Evolutionary conservation across 371 early-diverging fungal species (phyloP).

Genomic region (Apophysomyces trapeziformis): DNA sequence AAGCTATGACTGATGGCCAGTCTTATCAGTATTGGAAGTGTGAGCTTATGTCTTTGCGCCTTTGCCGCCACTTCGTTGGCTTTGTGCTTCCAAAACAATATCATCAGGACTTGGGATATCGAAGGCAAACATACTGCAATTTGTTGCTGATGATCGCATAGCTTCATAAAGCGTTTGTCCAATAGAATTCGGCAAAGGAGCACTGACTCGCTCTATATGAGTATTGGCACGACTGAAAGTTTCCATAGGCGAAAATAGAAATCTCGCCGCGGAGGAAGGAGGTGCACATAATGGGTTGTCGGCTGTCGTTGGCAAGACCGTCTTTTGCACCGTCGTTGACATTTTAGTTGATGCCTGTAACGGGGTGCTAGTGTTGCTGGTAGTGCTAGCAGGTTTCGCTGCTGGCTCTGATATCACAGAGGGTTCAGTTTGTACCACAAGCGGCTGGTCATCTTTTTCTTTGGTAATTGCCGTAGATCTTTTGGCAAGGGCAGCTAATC

Average conservation of each 20-base stretch:
- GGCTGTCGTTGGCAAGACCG: background rate
- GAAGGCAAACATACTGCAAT: slow-evolving; percentile 62
- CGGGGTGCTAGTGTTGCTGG: background rate
- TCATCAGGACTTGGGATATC: slow-evolving; percentile 87
- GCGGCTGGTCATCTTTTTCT: slow-evolving; percentile 2
- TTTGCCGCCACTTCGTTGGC: slow-evolving; percentile 37
- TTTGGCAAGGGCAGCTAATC: slow-evolving; percentile 2
- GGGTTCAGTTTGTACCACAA: background rate
- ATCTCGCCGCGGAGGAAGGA: slow-evolving; percentile 54
- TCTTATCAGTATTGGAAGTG: too few relatives aligned
- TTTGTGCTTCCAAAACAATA: slow-evolving; percentile 67
- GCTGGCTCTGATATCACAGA: background rate
- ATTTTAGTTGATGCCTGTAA: too few relatives aligned
- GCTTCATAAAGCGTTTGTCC: slow-evolving; percentile 34
- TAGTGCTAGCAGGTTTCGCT: background rate
- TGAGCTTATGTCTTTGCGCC: background rate
- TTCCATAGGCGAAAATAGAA: slow-evolving; percentile 37
- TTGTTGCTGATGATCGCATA: slow-evolving; percentile 27
- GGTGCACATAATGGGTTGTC: slow-evolving; percentile 39
- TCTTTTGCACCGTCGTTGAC: background rate
- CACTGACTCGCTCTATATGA: slow-evolving; percentile 4
- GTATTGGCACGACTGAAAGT: slow-evolving; percentile 8
- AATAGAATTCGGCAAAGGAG: slow-evolving; percentile 19
- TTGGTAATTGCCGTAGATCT: background rate
- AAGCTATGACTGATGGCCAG: slow-evolving; percentile 2